phyloP scores from a whole-genome alignment of 108 stramenopile species.

The Discostella stelligeroides region DNA sequence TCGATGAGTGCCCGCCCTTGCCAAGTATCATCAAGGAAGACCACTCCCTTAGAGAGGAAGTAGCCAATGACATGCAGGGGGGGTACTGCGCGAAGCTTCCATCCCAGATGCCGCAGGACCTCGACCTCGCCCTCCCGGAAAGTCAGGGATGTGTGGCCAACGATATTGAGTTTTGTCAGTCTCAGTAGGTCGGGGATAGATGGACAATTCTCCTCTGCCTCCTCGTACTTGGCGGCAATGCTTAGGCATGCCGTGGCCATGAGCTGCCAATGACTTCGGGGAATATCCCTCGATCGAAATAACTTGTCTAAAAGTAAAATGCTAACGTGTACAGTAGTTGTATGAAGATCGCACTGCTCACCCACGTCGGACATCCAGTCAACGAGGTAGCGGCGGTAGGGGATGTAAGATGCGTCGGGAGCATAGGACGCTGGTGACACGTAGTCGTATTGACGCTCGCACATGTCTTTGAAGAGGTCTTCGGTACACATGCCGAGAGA shows the following conservation, averaged over 20 bases:
- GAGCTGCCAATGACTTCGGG: conserved; percentile 86
- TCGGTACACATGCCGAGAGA: conserved; percentile 65
- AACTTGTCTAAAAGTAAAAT: conserved; percentile 90
- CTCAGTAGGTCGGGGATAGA: conserved; percentile 83
- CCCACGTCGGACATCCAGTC: conserved; percentile 94
- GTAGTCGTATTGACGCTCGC: conserved; percentile 74
- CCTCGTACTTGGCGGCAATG: conserved; percentile 90
- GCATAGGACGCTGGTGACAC: conserved; percentile 71
- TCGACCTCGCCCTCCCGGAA: conserved; percentile 89
- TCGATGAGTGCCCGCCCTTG: conserved; percentile 82
- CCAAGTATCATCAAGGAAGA: conserved; percentile 82
- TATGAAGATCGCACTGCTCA: conserved; percentile 82
- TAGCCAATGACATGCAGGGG: conserved; percentile 83
- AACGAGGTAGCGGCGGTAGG: conserved; percentile 87
- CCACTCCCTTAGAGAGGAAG: conserved; percentile 78
- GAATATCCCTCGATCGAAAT: conserved; percentile 70
- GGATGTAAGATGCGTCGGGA: conserved; percentile 79
- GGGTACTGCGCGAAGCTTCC: conserved; percentile 84
- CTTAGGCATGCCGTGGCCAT: conserved; percentile 91
- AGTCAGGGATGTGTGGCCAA: conserved; percentile 77
- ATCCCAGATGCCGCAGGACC: conserved; percentile 73
- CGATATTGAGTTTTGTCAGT: conserved; percentile 73
- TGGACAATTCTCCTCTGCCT: conserved; percentile 91
- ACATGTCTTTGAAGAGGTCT: conserved; percentile 84
- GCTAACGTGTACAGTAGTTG: conserved; percentile 81